Evolutionary conservation across 2,329 filamentous ascomycete species (phyloP).

Genomic region (Pseudogymnoascus sp.): DNA sequence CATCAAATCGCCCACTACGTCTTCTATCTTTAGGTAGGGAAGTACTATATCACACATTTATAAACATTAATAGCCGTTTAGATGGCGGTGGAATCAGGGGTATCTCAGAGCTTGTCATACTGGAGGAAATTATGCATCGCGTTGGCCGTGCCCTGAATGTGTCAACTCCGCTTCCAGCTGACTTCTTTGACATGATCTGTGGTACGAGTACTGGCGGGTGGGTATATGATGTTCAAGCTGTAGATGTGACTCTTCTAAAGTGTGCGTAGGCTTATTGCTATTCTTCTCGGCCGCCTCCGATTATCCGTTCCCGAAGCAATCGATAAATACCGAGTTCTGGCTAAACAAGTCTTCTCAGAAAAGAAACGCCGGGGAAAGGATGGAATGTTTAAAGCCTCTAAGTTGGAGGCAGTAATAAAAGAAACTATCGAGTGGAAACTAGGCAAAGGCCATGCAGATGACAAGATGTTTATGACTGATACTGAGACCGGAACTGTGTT

Average conservation of each 20-base stretch:
- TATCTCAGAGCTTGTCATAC: constrained; percentile 19
- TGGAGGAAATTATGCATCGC: constrained; percentile 18
- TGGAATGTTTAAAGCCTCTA: not conserved
- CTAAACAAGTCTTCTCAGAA: constrained; percentile 2
- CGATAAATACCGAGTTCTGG: not conserved
- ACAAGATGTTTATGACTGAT: constrained; percentile 9
- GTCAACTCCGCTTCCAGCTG: not conserved
- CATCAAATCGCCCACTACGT: not conserved
- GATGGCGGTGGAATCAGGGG: constrained; percentile 22
- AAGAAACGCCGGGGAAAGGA: not conserved
- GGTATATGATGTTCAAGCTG: not conserved
- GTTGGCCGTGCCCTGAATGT: constrained; percentile 6
- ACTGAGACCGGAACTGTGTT: not conserved
- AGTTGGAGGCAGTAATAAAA: constrained; percentile 9
- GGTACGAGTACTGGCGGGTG: constrained; percentile 12
- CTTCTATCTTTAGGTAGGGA: constrained; percentile 22
- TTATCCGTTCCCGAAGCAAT: constrained; percentile 7
- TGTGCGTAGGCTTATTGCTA: not conserved
- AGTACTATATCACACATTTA: no score
- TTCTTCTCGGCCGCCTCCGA: constrained; percentile 8
- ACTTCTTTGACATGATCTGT: constrained; percentile 10
- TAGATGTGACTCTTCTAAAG: not conserved
- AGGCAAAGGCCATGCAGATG: constrained; percentile 8
- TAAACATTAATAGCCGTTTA: no score
- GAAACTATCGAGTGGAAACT: constrained; percentile 9